These are phyloP conservation scores for Tetrapisispora fleetii DNA, from an alignment of 805 yeast genomes.

Conservation along the genomic window DNA sequence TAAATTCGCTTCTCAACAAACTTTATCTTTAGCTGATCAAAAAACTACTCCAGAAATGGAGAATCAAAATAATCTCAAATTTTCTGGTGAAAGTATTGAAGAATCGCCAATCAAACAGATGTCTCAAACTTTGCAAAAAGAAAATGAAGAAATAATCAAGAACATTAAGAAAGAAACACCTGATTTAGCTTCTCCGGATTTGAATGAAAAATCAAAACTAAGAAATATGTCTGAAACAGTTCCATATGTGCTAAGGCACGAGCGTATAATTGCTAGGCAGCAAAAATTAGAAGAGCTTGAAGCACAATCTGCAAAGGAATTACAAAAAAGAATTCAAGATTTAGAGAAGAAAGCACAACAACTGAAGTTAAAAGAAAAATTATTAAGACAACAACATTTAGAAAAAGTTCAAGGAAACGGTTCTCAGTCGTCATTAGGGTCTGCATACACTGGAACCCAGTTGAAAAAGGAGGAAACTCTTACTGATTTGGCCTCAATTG, in stretches of 20 bases:
- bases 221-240: conserved; percentile 75
- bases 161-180: conserved; percentile 31
- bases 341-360: conserved; percentile 67
- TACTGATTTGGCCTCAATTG: conserved; percentile 43
- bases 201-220: conserved; percentile 47
- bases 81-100: conserved; percentile 9
- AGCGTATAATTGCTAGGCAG: conserved; percentile 62
- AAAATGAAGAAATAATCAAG: conserved; percentile 31
- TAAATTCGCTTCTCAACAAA: conserved; percentile 25
- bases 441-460: conserved; percentile 8
- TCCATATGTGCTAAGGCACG: conserved; percentile 75
- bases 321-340: conserved; percentile 64
- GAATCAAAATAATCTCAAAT: background rate
- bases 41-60: conserved; percentile 1
- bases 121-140: conserved; percentile 29
- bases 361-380: conserved; percentile 55
- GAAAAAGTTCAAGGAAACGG: conserved; percentile 5
- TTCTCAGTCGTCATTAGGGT: conserved; percentile 13
- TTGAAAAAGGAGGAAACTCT: conserved; percentile 43
- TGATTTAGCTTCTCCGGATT: conserved; percentile 22
- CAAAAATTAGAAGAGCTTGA: conserved; percentile 73
- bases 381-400: conserved; percentile 27
- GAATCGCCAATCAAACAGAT: conserved; percentile 33
- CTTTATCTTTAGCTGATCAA: background rate
- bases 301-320: conserved; percentile 64